These are phyloP conservation scores for Pharus latifolius DNA, from an alignment of 176 grass and related monocot species.

Conservation along the genomic window DNA sequence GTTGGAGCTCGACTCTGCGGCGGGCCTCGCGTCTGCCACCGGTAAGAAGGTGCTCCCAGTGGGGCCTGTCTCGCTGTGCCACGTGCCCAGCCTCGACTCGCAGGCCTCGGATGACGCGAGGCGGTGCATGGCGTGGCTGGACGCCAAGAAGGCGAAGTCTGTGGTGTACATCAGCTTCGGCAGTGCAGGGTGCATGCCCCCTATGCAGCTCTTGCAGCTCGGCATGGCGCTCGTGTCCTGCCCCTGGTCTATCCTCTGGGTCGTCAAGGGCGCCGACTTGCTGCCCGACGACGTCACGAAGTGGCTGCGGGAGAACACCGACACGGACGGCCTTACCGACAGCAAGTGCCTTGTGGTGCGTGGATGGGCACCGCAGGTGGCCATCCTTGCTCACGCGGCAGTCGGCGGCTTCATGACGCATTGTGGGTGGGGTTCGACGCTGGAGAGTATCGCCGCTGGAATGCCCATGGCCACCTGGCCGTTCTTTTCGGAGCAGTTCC, in stretches of 20 bases:
- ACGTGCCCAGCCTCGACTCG: background rate
- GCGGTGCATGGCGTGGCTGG: conserved; percentile 48
- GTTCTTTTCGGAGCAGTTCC: conserved; percentile 47
- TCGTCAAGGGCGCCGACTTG: conserved; percentile 25
- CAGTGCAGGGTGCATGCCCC: conserved; percentile 32
- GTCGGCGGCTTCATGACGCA: conserved; percentile 61
- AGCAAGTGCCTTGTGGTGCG: conserved; percentile 29
- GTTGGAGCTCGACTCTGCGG: conserved; percentile 23
- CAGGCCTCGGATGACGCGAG: background rate
- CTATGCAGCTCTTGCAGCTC: conserved; percentile 37
- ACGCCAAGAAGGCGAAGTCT: conserved; percentile 29
- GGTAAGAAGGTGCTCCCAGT: conserved; percentile 43
- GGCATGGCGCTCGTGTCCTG: conserved; percentile 39
- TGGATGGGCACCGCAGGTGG: conserved; percentile 56
- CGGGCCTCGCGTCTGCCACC: conserved; percentile 13
- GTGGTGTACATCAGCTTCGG: conserved; percentile 70
- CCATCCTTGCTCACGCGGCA: conserved; percentile 45
- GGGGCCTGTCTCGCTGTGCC: conserved; percentile 40
- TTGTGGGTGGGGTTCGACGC: conserved; percentile 68
- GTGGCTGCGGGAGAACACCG: conserved; percentile 32
- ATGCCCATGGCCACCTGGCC: conserved; percentile 57
- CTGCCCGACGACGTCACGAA: conserved; percentile 14
- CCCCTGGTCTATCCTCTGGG: conserved; percentile 40
- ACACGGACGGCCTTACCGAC: background rate
- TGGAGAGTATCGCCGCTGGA: conserved; percentile 34